Evolutionary conservation across 2,329 filamentous ascomycete genomes (phyloP).

Genomic region (Lecanoromycetidae sp.): DNA sequence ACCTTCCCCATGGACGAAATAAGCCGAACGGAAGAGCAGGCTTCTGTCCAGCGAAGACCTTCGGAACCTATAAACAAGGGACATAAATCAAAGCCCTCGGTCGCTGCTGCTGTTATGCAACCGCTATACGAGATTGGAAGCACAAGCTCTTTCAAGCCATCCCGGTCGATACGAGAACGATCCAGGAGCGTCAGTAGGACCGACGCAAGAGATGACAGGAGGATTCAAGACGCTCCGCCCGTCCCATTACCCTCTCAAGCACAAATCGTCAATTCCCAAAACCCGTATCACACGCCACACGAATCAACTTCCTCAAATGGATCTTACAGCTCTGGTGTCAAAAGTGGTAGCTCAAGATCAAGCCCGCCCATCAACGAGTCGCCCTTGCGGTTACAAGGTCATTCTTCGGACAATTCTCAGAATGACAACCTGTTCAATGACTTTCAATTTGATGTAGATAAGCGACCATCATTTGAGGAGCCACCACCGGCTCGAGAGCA

Average conservation of each 20-base stretch:
- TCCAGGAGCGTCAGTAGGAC: background rate
- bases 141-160: slow-evolving; percentile 17
- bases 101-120: slow-evolving; percentile 16
- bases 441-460: slow-evolving; percentile 41
- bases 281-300: slow-evolving; percentile 52
- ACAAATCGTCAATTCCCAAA: slow-evolving; percentile 48
- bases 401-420: slow-evolving; percentile 27
- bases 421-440: slow-evolving; percentile 46
- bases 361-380: slow-evolving; percentile 38
- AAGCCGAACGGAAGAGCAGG: slow-evolving; percentile 2
- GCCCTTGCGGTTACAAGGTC: slow-evolving; percentile 15
- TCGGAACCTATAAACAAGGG: slow-evolving; percentile 22
- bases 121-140: slow-evolving; percentile 18
- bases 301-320: slow-evolving; percentile 54
- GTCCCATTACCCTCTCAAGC: slow-evolving; percentile 36
- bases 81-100: slow-evolving; percentile 14
- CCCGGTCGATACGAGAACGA: slow-evolving; percentile 9
- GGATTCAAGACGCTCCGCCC: slow-evolving; percentile 10
- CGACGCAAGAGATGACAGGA: slow-evolving; percentile 5
- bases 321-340: slow-evolving; percentile 48
- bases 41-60: slow-evolving; percentile 14
- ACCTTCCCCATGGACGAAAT: slow-evolving; percentile 23
- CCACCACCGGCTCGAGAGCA: slow-evolving; percentile 19
- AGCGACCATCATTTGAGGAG: slow-evolving; percentile 26
- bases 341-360: slow-evolving; percentile 50